Evolutionary conservation across 495 filamentous ascomycete genomes (phyloP), one percentile per base, ranked within the genome.

Genomic region (Penicillium pancosmium): DNA sequence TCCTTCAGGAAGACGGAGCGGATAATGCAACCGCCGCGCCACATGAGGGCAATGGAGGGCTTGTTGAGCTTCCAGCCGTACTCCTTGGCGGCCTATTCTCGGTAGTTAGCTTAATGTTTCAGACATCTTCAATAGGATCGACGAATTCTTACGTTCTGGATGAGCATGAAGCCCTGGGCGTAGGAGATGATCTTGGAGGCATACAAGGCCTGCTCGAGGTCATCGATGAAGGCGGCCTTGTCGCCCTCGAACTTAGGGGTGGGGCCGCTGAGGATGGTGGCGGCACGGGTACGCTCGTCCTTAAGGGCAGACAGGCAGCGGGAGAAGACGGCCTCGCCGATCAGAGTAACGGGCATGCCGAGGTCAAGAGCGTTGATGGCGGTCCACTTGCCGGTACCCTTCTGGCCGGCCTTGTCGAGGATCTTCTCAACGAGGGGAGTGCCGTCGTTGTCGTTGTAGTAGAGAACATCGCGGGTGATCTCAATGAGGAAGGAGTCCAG

Each of bases 121-220:
- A 9, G 2, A 31, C 8, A 7, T 31, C 8, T 7, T 1, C 1
- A 31, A 8, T 9, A 6, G 8, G 27, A 31, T 9, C 6, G 27
- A 31, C 27, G 27, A 31, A 31, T 33, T 75, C 89, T 77, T 79
- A 96, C 92, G 79, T 96, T 88, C 82, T 98, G 94, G 84, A 98
- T 97, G 71, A 98, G 86, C 95, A 98, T 98, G 85, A 98, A 98
- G 72, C 94, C 94, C 79, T 98, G 94, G 64, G 93, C 91, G 73
- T 98, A 98, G 38, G 94, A 98, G 78, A 98, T 97, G 69, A 98
- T 98, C 88, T 98, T 98, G 59, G 94, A 98, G 55, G 94, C 94
- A 68, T 98, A 98, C 56, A 98, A 86, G 59, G 94, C 94, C 83
- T 98, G 94, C 82, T 98, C 94, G 47, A 98, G 88, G 78, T 98